Base-by-base conservation (phyloP, 2,329 filamentous ascomycete genomes). In the Lizonia empirigonia region DNA sequence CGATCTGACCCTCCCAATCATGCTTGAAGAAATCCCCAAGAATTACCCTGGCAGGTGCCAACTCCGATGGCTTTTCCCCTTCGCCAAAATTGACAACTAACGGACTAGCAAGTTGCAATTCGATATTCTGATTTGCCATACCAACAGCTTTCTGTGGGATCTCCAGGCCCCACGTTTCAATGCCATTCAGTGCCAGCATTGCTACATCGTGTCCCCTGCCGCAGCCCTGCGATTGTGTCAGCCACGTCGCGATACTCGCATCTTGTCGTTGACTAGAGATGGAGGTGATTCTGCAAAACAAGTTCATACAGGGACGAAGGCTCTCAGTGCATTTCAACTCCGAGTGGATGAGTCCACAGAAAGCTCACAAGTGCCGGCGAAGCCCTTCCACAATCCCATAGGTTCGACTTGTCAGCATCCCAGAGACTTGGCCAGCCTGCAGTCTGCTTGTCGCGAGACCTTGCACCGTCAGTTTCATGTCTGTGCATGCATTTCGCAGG, bases 141-240 rank as follows among this genome's bases (percentile, higher is more conserved):
- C 54, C 44, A 18, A 76, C 58, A 13, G 74, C 83, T 12, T 67
- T 73, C 5, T 77, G 64, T 30, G 85, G 85, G 50, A 81, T 80
- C 65, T 94, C 89, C 0, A 94, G 75, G 0, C 88, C 90, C 64
- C 83, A 85, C 2, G 85, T 84, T 70, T 93, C 85, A 70, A 88
- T 91, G 2, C 90, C 90, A 63, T 86, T 83, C 10, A 83, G 82
- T 38, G 85, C 82, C 32, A 95, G 78, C 24, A 94, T 78, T 12
- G 90, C 77, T 2, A 89, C 89, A 74, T 95, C 90, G 66, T 92
- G 86, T 7, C 90, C 91, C 36, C 82, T 80, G 0, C 90, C 90
- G 70, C 90, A 94, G 12, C 89, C 90, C 2, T 62, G 24, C 15
- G 19, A 16, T 20, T 9, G 13, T 34, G 19, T 47, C 42, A 50